A percentile compares a stretch with the other conserved stretches of the same genome.
Conservation (phyloP, 192 early-diverging fungal species). For the Umbelopsis ramanniana region DNA sequence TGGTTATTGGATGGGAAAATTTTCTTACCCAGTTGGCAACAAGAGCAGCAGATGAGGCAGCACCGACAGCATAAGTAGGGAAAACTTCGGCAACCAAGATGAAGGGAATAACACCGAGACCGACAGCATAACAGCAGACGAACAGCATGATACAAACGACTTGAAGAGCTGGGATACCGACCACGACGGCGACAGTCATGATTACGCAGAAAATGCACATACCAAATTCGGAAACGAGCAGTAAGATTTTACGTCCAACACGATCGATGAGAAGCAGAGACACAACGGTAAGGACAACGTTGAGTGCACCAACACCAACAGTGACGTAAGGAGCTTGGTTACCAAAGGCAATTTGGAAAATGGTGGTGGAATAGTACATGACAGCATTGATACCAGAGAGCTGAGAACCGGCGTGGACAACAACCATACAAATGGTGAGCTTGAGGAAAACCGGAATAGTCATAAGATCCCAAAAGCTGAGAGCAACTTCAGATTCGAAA, state of each 20-base stretch:
- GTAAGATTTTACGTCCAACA: constrained; percentile 62
- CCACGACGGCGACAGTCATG: constrained; percentile 34
- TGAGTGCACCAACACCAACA: constrained; percentile 59
- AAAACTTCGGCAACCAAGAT: constrained; percentile 60
- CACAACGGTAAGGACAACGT: constrained; percentile 58
- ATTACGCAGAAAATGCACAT: constrained; percentile 66
- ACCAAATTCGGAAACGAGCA: constrained; percentile 56
- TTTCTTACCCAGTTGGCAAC: constrained; percentile 43
- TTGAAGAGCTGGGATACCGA: constrained; percentile 30
- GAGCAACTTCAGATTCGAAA: constrained; percentile 15
- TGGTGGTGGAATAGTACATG: constrained; percentile 65
- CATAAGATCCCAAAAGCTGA: constrained; percentile 36
- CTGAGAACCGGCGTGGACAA: constrained; percentile 57
- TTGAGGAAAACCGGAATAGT: constrained; percentile 37
- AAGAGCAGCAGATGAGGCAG: constrained; percentile 54
- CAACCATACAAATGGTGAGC: constrained; percentile 60
- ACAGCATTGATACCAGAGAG: constrained; percentile 70
- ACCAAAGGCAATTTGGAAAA: constrained; percentile 61
- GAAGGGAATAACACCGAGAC: constrained; percentile 62
- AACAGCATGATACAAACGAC: constrained; percentile 49
- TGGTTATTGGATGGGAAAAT: background rate
- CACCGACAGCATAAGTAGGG: constrained; percentile 53
- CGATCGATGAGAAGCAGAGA: constrained; percentile 60
- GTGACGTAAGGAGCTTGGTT: constrained; percentile 54
- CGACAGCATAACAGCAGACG: constrained; percentile 59